phyloP scores from a whole-genome alignment of 2,329 filamentous ascomycete genomes.

The Magnaporthiopsis incrustans region DNA sequence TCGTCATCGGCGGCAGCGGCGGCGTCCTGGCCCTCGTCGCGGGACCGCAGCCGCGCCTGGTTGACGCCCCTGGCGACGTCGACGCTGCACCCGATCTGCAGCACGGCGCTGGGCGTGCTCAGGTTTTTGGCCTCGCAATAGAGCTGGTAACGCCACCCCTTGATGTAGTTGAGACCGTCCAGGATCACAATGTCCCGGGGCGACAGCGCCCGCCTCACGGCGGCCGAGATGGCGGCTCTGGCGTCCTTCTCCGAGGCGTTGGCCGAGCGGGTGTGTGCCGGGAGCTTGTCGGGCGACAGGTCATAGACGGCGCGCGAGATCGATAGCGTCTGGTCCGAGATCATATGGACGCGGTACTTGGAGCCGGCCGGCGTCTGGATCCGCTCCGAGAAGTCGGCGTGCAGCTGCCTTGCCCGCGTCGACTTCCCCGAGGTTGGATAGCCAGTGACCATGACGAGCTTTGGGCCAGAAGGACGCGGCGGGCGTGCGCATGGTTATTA shows the following conservation, averaged over 20 bases:
- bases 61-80: constrained; percentile 53
- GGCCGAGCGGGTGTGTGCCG: constrained; percentile 57
- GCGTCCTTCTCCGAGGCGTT: constrained; percentile 76
- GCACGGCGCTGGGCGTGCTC: constrained; percentile 65
- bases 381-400: constrained; percentile 53
- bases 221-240: constrained; percentile 65
- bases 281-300: constrained; percentile 42
- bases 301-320: constrained; percentile 66
- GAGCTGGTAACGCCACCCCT: constrained; percentile 81
- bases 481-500: not conserved
- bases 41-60: constrained; percentile 40
- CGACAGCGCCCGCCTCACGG: constrained; percentile 67
- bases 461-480: constrained; percentile 1
- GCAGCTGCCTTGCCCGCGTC: constrained; percentile 57
- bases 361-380: constrained; percentile 31
- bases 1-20: not conserved
- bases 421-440: constrained; percentile 63
- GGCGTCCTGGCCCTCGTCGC: constrained; percentile 3
- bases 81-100: constrained; percentile 52
- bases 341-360: constrained; percentile 61
- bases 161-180: constrained; percentile 81
- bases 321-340: constrained; percentile 64
- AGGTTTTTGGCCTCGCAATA: constrained; percentile 78
- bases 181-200: constrained; percentile 70
- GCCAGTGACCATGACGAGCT: constrained; percentile 62